Evolutionary conservation across 1,284 basidiomycete genomes (phyloP), one percentile per base, ranked within the genome.

Genomic region (Leccinum pachyderme): DNA sequence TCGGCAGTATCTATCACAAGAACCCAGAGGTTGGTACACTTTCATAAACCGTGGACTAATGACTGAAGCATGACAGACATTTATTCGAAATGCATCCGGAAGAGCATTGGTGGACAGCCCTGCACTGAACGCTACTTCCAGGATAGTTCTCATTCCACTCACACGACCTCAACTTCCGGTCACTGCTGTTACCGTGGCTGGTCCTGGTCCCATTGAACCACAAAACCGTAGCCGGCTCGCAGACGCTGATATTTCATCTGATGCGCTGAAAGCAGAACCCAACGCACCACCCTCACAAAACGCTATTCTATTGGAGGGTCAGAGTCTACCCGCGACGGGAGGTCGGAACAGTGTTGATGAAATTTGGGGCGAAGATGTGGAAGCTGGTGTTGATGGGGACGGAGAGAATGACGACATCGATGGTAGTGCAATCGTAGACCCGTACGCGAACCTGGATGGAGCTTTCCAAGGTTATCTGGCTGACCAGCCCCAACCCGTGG

Each of bases 1-100:
- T 93, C 37, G 87, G 89, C 27, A 91, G 89, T 53, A 91, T 93
- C 59, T 93, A 93, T 67, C 90, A 93, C 75, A 93, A 93, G 75
- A 92, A 92, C 62, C 90, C 90, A 9, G 91, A 93, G 79, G 89
- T 89, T 45, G 61, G 78, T 65, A 13, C n/a, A 29, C 47, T 15
- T 41, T 15, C 28, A 47, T 32, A 41, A 31, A n/a, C 28, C 12
- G 28, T 46, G 51, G n/a, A 39, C 24, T 46, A 24, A 22, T 35
- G 11, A 52, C 47, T 69, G 45, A 72, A 47, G 25, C 47, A n/a
- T 47, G 24, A 4, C 57, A 92, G 89, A 93, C 90, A 4, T 93
- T 93, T 72, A 93, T 93, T 63, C 84, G 91, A 22, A 84, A 85
- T 63, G 87, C 89, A 4, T 77, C 83, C 41, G 86, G 87, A 49